These are phyloP conservation scores for Kalanchoe fedtschenkoi DNA, from an alignment of 164 flowering plant genomes.

Conservation along the genomic window DNA sequence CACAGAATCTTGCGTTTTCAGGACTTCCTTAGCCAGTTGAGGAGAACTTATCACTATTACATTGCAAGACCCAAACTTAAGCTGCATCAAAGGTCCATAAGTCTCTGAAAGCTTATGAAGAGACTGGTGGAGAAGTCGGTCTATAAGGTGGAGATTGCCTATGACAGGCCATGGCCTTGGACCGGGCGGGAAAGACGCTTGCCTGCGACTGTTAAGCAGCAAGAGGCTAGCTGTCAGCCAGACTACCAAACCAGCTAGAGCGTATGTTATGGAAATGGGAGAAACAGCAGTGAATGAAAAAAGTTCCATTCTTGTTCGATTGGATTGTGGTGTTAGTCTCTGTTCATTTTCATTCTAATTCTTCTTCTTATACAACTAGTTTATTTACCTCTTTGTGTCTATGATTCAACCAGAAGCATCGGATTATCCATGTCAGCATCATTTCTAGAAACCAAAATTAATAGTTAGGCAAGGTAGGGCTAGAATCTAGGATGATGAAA, in stretches of 20 bases:
- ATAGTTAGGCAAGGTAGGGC: too few relatives aligned
- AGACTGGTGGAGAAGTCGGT: constrained; percentile 9
- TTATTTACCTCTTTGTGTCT: too few relatives aligned
- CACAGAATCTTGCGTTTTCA: constrained; percentile 1
- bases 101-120: constrained; percentile 10
- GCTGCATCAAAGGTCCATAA: constrained; percentile 11
- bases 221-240: too few relatives aligned
- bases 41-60: constrained; percentile 10
- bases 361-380: too few relatives aligned
- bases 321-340: too few relatives aligned
- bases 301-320: too few relatives aligned
- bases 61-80: constrained; percentile 9
- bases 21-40: constrained; percentile 6
- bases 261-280: neutral
- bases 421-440: too few relatives aligned
- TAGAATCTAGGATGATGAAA: too few relatives aligned
- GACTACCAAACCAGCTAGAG: too few relatives aligned
- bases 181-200: constrained; percentile 9
- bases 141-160: constrained; percentile 15
- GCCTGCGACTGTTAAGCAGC: neutral
- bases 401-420: too few relatives aligned
- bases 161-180: constrained; percentile 13
- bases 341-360: too few relatives aligned
- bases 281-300: neutral
- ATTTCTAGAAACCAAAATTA: too few relatives aligned